A percentile compares a stretch with the other conserved stretches of the same genome.
Evolutionary conservation across 306 rosid genomes (phyloP).

Genomic region (Notholithocarpus densiflorus): DNA sequence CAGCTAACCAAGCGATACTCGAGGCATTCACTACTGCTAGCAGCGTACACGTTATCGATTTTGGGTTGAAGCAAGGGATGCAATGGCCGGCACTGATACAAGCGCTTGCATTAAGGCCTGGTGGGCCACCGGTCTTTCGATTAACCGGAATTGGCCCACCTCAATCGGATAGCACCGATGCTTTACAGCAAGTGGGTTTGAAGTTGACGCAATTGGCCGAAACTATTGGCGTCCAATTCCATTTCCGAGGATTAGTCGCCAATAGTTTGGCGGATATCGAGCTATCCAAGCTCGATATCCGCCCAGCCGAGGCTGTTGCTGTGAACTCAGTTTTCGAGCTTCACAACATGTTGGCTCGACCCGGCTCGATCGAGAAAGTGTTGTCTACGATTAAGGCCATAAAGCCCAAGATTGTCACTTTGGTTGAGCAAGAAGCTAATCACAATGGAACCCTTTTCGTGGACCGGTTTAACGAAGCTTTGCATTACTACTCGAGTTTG

Average conservation of each 20-base stretch:
- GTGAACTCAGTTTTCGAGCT: conserved; percentile 78
- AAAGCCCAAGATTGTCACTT: conserved; percentile 55
- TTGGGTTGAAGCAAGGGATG: conserved; percentile 77
- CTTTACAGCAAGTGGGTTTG: conserved; percentile 68
- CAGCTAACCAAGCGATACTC: conserved; percentile 84
- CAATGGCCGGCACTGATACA: conserved; percentile 95
- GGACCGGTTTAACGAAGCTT: conserved; percentile 78
- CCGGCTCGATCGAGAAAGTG: conserved; percentile 59
- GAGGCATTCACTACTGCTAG: conserved; percentile 58
- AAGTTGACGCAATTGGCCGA: conserved; percentile 69
- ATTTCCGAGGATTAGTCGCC: conserved; percentile 65
- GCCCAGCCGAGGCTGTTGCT: conserved; percentile 57
- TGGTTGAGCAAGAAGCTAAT: conserved; percentile 80
- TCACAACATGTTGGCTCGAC: conserved; percentile 53
- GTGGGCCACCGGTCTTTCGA: conserved; percentile 75
- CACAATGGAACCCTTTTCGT: conserved; percentile 64
- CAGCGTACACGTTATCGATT: conserved; percentile 80
- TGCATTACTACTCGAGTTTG: conserved; percentile 70
- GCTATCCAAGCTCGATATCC: conserved; percentile 55
- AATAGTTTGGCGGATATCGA: conserved; percentile 69
- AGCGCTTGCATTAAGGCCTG: conserved; percentile 70
- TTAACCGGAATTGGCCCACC: conserved; percentile 84
- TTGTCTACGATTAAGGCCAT: conserved; percentile 46
- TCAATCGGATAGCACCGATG: conserved; percentile 55
- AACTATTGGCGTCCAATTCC: conserved; percentile 57